Percentiles rank a stretch among this genome's conserved stretches.
Evolutionary conservation across 768 basidiomycete species (phyloP).

Genomic region (Rossbeevera mucosa): DNA sequence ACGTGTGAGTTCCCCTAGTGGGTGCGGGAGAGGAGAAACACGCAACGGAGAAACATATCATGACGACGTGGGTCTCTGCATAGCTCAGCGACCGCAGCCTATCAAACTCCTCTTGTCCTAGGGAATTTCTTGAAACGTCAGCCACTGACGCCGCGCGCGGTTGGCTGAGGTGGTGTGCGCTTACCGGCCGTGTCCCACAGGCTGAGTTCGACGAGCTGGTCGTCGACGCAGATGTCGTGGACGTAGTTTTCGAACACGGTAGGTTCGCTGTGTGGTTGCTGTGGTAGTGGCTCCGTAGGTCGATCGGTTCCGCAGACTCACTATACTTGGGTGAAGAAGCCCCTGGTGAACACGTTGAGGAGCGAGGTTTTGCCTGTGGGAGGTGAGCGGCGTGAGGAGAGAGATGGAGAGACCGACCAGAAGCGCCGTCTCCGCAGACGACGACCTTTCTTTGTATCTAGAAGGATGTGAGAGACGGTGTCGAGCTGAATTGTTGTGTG

Average conservation of each 20-base stretch:
- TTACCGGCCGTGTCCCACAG: constrained; percentile 97
- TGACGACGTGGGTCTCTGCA: constrained; percentile 92
- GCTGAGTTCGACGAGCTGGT: constrained; percentile 83
- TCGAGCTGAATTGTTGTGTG: too few relatives aligned
- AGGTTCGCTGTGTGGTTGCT: constrained; percentile 63
- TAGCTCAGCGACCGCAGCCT: constrained; percentile 90
- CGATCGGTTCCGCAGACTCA: constrained; percentile 37
- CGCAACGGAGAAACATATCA: constrained; percentile 91
- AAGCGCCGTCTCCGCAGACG: constrained; percentile 96
- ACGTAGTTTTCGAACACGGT: constrained; percentile 99
- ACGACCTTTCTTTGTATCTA: constrained; percentile 64
- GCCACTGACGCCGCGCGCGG: too few relatives aligned
- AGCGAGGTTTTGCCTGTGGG: constrained; percentile 72
- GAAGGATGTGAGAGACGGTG: constrained; percentile 6
- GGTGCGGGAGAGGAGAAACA: background rate
- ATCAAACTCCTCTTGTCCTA: constrained; percentile 96
- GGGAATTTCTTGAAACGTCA: constrained; percentile 30
- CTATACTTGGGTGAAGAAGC: constrained; percentile 95
- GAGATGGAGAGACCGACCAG: constrained; percentile 45
- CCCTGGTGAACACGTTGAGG: constrained; percentile 83
- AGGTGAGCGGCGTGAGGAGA: constrained; percentile 6
- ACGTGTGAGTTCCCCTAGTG: background rate
- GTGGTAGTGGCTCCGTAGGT: background rate
- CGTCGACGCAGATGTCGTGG: constrained; percentile 83
- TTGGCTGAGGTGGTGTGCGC: too few relatives aligned